Conservation (phyloP, 2,329 filamentous ascomycete species). For the Aspergillus oerlinghausenensis region DNA sequence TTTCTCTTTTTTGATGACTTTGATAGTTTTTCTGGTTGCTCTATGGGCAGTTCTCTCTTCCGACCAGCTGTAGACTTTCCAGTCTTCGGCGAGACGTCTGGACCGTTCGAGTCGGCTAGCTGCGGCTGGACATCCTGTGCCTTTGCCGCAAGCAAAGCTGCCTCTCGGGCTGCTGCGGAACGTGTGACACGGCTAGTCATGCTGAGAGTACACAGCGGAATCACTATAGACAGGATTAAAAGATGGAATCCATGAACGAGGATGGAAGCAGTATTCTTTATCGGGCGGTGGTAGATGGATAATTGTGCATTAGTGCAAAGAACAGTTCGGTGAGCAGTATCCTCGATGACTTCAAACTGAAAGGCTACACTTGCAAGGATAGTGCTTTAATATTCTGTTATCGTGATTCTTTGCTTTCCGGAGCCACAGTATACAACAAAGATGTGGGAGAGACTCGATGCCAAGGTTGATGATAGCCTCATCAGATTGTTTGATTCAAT, state of each 20-base stretch:
- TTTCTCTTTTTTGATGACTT: constrained; percentile 28
- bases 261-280: neutral
- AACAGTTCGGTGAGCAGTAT: neutral
- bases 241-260: neutral
- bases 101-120: constrained; percentile 33
- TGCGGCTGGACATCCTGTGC: constrained; percentile 20
- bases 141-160: constrained; percentile 13
- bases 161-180: constrained; percentile 20
- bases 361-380: neutral
- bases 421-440: neutral
- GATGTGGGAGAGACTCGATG: neutral
- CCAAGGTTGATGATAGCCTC: neutral
- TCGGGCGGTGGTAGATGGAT: neutral
- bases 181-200: constrained; percentile 27
- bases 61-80: neutral
- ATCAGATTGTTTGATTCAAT: neutral
- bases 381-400: neutral
- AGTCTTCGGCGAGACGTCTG: neutral
- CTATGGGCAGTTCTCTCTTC: constrained; percentile 6
- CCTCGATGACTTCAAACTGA: neutral
- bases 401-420: neutral
- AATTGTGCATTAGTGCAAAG: neutral
- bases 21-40: constrained; percentile 21
- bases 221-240: neutral
- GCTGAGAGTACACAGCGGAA: neutral